Percentiles rank a stretch among this genome's conserved stretches.
These are phyloP conservation scores for Saprolegnia parasitica DNA, from an alignment of 352 stramenopile genomes.

Conservation along the genomic window DNA sequence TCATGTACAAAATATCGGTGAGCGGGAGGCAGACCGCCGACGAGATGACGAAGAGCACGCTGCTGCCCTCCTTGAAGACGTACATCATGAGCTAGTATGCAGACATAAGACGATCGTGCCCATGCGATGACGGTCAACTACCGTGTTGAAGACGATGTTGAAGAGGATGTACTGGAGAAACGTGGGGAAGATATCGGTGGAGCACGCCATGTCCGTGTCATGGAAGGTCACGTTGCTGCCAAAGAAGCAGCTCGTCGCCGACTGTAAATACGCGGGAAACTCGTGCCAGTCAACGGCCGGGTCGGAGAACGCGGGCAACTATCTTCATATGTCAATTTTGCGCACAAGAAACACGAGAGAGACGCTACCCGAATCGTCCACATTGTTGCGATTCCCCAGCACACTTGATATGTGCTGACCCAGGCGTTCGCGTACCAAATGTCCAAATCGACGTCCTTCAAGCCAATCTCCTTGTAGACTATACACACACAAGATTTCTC, in stretches of 20 bases:
- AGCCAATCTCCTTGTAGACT: constrained; percentile 86
- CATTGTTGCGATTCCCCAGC: constrained; percentile 62
- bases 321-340: constrained; percentile 12
- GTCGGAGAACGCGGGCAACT: constrained; percentile 72
- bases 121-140: no score
- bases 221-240: constrained; percentile 65
- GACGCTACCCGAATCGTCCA: constrained; percentile 58
- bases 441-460: constrained; percentile 84
- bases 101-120: neutral
- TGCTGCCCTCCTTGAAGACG: constrained; percentile 87
- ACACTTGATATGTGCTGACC: constrained; percentile 80
- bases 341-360: neutral
- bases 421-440: constrained; percentile 86
- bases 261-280: constrained; percentile 56
- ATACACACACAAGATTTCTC: neutral
- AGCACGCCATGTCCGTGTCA: constrained; percentile 49
- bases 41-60: constrained; percentile 82
- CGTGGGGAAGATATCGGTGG: constrained; percentile 60
- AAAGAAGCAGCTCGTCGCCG: constrained; percentile 72
- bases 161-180: constrained; percentile 85
- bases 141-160: constrained; percentile 35
- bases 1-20: constrained; percentile 82
- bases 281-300: constrained; percentile 69
- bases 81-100: constrained; percentile 75
- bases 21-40: constrained; percentile 76